A percentile compares a stretch with the other conserved stretches of the same genome.
These are phyloP conservation scores for Opeltia flavorubescens DNA, from an alignment of 495 filamentous ascomycete genomes.

Conservation along the genomic window DNA sequence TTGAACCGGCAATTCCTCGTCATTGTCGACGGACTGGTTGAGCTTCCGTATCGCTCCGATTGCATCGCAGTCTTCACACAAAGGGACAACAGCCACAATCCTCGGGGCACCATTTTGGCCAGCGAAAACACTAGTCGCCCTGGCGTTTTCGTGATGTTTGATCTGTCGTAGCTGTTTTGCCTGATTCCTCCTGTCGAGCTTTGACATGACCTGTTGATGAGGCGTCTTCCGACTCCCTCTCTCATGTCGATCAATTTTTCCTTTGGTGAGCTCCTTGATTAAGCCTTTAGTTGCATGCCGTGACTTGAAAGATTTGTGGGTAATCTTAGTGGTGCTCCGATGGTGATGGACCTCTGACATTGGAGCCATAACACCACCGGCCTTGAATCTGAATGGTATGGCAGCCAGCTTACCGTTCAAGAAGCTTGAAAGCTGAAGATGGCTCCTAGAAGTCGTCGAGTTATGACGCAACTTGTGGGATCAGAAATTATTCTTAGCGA, in stretches of 20 bases:
- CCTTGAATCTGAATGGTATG: constrained; percentile 79
- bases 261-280: constrained; percentile 69
- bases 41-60: constrained; percentile 50
- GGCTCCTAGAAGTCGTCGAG: no score
- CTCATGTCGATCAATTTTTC: constrained; percentile 43
- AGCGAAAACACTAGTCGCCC: constrained; percentile 62
- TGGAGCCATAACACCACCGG: constrained; percentile 50
- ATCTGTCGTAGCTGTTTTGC: constrained; percentile 68
- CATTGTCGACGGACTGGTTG: constrained; percentile 66
- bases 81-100: constrained; percentile 80
- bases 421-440: no score
- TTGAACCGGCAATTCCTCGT: constrained; percentile 46
- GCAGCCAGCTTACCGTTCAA: constrained; percentile 48
- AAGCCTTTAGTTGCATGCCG: constrained; percentile 77
- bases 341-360: constrained; percentile 56
- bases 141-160: constrained; percentile 68
- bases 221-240: constrained; percentile 66
- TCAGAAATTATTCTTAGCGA: background rate
- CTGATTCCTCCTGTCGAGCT: constrained; percentile 86
- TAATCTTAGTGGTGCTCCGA: constrained; percentile 72
- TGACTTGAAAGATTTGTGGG: constrained; percentile 83
- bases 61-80: constrained; percentile 57
- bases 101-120: constrained; percentile 77
- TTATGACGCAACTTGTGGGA: no score
- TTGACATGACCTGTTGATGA: constrained; percentile 94